Evolutionary conservation across 2,329 filamentous ascomycete species (phyloP), one percentile per base, ranked within the genome.

Genomic region (Incumbomyces delicatus): DNA sequence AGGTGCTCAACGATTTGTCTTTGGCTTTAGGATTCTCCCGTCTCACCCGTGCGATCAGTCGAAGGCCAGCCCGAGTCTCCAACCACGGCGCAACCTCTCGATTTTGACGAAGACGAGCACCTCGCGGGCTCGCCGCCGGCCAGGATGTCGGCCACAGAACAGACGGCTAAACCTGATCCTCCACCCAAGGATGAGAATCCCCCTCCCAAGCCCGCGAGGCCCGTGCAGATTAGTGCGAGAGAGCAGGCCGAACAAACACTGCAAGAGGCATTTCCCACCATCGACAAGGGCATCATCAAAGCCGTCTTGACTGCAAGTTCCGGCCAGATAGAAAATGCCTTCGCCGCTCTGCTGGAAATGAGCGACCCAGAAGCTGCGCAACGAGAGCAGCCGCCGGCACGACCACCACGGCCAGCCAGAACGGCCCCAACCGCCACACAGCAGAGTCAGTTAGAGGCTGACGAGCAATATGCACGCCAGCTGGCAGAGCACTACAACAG

Each of bases 391-490:
- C 68, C 86, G n/a, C 83, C 85, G 6, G 82, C 83, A 12, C 85
- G 83, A 58, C 88, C 88, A 22, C 87, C 87, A n/a, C 78, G 87
- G 41, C 86, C 87, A 6, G 22, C 8, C 22, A 27, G 22, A 27
- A 8, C 22, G 22, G 65, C 73, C n/a, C 72, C 72, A 44, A 68
- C 69, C 40, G 50, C 74, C 52, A 73, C 78, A 36, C 75, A 82
- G 10, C 78, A 83, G 65, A 83, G 77, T 51, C 92, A 98, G 69
- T 63, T 98, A 46, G 87, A 94, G 66, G 81, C 87, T 31, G 90
- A 96, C 65, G 90, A 95, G 65, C 72, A 83, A 55, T 95, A 94
- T 66, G 90, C 90, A 30, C 84, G 92, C 51, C 89, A 94, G 66
- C 78, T 98, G 29, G 89, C 90, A 1, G 84, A 95, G 65, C 88